Conservation (phyloP, 2,329 filamentous ascomycete genomes). For the Paracoccidioides brasiliensis region DNA sequence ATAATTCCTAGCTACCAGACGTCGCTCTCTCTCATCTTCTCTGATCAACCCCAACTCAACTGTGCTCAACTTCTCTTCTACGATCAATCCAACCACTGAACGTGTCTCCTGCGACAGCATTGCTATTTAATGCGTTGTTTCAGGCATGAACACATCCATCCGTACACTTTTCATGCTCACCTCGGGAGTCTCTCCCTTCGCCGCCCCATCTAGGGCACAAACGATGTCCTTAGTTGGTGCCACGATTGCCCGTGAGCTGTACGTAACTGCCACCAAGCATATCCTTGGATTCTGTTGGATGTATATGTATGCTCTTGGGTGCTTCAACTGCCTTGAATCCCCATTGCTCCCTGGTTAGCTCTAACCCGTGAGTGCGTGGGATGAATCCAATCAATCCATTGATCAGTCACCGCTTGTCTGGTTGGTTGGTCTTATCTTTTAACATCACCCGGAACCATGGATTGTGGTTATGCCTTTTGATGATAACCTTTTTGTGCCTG, state of each 20-base stretch:
- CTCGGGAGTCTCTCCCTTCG: neutral
- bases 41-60: no score
- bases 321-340: no score
- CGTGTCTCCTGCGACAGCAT: no score
- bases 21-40: no score
- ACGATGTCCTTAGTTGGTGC: neutral
- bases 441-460: neutral
- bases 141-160: neutral
- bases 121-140: slow-evolving; percentile 23
- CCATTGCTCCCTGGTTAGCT: neutral
- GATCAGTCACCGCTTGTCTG: neutral
- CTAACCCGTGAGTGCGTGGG: neutral
- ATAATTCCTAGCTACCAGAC: no score
- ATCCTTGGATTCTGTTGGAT: neutral
- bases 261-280: no score
- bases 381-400: neutral
- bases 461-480: neutral
- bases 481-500: neutral
- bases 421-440: neutral
- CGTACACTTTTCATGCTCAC: neutral
- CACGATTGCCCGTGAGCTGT: neutral
- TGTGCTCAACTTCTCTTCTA: no score
- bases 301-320: neutral
- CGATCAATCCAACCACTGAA: no score
- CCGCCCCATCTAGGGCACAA: neutral